Base-by-base conservation (phyloP, 768 basidiomycete species). In the Lactifluus hygrophoroides region DNA sequence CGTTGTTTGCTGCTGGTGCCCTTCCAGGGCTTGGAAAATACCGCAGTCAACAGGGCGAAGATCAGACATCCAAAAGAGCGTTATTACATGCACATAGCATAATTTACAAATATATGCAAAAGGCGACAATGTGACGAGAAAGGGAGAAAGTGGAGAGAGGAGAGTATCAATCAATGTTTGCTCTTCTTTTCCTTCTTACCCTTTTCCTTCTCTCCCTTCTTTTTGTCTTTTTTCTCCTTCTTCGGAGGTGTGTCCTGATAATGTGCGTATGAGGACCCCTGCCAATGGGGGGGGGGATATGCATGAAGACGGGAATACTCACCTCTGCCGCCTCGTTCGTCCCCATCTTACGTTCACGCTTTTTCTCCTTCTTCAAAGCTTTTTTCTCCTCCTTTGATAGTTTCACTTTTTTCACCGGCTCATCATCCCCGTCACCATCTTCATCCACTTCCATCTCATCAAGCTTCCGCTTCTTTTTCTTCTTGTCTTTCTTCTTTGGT, bases 351-450 rank as follows among this genome's bases (percentile, higher is more conserved):
- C 73, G 79, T 64, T 81, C 75, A 66, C 81, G 78, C 73, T 88
- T 88, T 69, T 80, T 79, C 44, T 83, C 84, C 72, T 86, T 89
- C 72, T 88, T 90, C 69, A 86, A 71, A 17, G 87, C 85, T 75
- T 88, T 90, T 77, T 89, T 89, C 74, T 91, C 88, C 72, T 90
- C 88, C 72, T 90, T 90, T 21, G 84, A 84, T 48, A 88, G 66
- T 74, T 90, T 89, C 57, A 77, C 76, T 74, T 90, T 90, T 74
- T 89, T 90, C 51, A 74, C 62, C 7, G 82, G 75, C 25, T 73
- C 77, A 57, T 77, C 80, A 35, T 79, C 77, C 11, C 79, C 77
- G 61, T 51, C 64, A 3, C 81, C 79, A 46, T 83, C 84, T 2
- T 81, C 79, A 45, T 84, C 83, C 78, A 86, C 84, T 17, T 76